These are phyloP conservation scores for Ceriops zippeliana DNA, from an alignment of 345 rosid species.

Conservation along the genomic window DNA sequence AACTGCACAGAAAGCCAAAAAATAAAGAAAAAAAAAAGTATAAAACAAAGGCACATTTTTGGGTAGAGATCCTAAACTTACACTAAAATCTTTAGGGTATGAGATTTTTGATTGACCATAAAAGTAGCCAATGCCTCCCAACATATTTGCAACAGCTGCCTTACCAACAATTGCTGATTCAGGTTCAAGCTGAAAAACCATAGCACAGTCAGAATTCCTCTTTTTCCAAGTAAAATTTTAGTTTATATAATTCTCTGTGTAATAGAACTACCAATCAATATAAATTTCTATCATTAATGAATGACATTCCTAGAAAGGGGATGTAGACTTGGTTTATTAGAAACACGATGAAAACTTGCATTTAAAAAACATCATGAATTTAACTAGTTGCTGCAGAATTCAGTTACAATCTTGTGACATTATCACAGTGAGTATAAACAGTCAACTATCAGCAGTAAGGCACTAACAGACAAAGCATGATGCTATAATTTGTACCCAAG, in stretches of 20 bases:
- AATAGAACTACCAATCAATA: no score
- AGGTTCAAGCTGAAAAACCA: conserved; percentile 56
- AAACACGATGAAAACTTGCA: no score
- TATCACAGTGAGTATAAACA: neutral
- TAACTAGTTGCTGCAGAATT: no score
- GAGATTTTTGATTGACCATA: conserved; percentile 85
- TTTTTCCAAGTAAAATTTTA: neutral
- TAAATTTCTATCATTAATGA: no score
- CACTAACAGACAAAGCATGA: neutral
- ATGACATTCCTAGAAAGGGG: no score
- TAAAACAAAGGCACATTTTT: conserved; percentile 5
- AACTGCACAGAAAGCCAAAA: neutral
- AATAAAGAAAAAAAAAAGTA: conserved; percentile 9
- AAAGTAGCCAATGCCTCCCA: conserved; percentile 95
- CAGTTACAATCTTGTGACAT: neutral
- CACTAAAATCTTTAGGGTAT: conserved; percentile 46
- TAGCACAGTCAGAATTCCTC: conserved; percentile 7
- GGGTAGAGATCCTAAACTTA: no score
- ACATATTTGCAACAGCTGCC: conserved; percentile 78
- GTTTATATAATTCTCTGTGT: neutral
- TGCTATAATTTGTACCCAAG: neutral
- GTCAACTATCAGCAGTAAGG: conserved; percentile 7
- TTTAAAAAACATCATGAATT: no score
- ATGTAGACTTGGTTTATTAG: no score
- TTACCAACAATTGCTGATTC: conserved; percentile 62